Percentiles rank a stretch among this genome's conserved stretches.
These are phyloP conservation scores for Pseudogymnoascus sp. DNA, from an alignment of 2,329 filamentous ascomycete genomes.

Conservation along the genomic window DNA sequence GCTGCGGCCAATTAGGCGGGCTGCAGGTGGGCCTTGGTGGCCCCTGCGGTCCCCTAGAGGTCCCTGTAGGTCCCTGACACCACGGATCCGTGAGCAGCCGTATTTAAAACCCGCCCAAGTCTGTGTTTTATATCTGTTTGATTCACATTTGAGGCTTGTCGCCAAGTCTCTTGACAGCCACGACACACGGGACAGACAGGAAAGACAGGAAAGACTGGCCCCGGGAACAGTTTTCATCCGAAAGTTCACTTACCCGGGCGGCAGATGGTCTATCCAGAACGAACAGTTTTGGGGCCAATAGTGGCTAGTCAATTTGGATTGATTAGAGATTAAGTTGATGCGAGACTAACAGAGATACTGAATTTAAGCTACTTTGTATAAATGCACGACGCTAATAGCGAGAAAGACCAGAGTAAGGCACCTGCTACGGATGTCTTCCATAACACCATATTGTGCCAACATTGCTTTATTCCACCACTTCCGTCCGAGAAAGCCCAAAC, in stretches of 20 bases:
- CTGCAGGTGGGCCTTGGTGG: not conserved
- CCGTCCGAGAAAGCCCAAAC: not conserved
- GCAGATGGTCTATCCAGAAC: not conserved
- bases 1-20: not conserved
- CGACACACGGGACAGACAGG: not conserved
- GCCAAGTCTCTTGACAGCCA: not conserved
- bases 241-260: not conserved
- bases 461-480: conserved; percentile 7
- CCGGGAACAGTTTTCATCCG: not conserved
- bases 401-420: conserved; percentile 6
- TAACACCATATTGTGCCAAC: conserved; percentile 4
- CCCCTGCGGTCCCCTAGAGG: not conserved
- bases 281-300: not conserved
- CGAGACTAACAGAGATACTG: conserved; percentile 8
- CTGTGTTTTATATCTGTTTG: conserved; percentile 2
- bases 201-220: not conserved
- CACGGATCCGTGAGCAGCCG: not conserved
- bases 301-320: conserved; percentile 2
- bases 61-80: not conserved
- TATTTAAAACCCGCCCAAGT: not conserved
- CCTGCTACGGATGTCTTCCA: not conserved
- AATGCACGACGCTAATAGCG: conserved; percentile 6
- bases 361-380: conserved; percentile 8
- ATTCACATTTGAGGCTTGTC: conserved; percentile 2
- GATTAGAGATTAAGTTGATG: conserved; percentile 4